phyloP scores from a whole-genome alignment of 805 yeast species.

The Monosporozyma aerobia region DNA sequence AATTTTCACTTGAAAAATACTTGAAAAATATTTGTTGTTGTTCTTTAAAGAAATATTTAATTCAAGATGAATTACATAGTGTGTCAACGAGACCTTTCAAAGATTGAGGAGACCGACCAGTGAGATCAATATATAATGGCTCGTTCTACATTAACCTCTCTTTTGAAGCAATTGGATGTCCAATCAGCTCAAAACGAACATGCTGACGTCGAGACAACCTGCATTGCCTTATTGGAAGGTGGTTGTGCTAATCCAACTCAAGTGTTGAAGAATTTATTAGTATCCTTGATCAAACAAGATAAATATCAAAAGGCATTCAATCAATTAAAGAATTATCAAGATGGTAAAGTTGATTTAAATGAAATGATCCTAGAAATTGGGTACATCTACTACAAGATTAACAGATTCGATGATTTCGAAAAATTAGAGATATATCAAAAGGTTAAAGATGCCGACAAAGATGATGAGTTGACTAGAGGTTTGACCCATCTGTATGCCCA shows the following conservation, averaged over 20 bases:
- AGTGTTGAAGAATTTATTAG: constrained; percentile 38
- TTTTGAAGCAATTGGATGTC: constrained; percentile 23
- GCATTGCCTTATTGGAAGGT: constrained; percentile 16
- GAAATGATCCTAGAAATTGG: constrained; percentile 40
- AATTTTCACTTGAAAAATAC: background rate
- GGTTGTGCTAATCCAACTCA: constrained; percentile 15
- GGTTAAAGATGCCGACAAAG: constrained; percentile 14
- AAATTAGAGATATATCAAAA: constrained; percentile 3
- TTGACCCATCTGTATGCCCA: constrained; percentile 45
- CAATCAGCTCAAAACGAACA: constrained; percentile 25
- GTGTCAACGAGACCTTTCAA: background rate
- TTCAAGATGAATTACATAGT: background rate
- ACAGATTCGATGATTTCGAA: constrained; percentile 22
- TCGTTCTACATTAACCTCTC: constrained; percentile 16
- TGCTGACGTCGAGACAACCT: constrained; percentile 20
- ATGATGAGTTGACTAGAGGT: constrained; percentile 27
- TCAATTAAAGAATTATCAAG: constrained; percentile 31
- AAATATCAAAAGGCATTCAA: constrained; percentile 45
- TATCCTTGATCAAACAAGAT: constrained; percentile 58
- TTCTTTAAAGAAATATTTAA: background rate
- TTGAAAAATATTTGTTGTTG: background rate
- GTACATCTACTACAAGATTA: constrained; percentile 54
- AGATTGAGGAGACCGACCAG: background rate
- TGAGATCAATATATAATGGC: constrained; percentile 11
- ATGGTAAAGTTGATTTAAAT: constrained; percentile 16